These are phyloP conservation scores for Calendula officinalis DNA, from an alignment of 129 eudicot genomes.

Conservation along the genomic window DNA sequence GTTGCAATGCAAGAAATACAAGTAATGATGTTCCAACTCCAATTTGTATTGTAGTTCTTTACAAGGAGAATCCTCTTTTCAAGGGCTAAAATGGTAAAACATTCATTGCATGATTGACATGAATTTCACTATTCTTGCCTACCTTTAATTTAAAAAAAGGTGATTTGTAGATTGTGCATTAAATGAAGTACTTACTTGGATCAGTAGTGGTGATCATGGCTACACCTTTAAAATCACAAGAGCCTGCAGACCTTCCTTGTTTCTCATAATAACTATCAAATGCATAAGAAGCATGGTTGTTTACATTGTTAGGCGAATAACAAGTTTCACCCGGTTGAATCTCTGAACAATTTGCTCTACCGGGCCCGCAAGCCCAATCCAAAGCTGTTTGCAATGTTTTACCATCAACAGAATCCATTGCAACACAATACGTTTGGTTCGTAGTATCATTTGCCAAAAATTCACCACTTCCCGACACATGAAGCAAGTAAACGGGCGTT, in stretches of 20 bases:
- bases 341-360: constrained; percentile 91
- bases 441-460: constrained; percentile 97
- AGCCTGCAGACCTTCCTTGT: constrained; percentile 64
- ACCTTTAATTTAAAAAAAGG: too few relatives aligned
- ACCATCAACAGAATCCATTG: constrained; percentile 65
- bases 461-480: constrained; percentile 85
- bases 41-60: background rate
- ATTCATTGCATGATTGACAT: constrained; percentile 19
- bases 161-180: constrained; percentile 20
- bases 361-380: constrained; percentile 99
- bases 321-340: constrained; percentile 94
- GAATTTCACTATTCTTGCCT: constrained; percentile 21
- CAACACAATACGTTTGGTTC: constrained; percentile 79
- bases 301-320: constrained; percentile 80
- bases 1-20: constrained; percentile 3
- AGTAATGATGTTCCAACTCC: constrained; percentile 4
- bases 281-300: constrained; percentile 91
- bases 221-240: constrained; percentile 93
- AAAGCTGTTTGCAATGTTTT: constrained; percentile 86
- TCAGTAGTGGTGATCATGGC: constrained; percentile 94
- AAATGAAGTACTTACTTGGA: constrained; percentile 72
- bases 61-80: background rate
- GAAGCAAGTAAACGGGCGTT: constrained; percentile 85
- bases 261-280: constrained; percentile 94
- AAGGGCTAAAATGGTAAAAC: constrained; percentile 25